These are phyloP conservation scores for Debaryomycetaceae sp. DNA, from an alignment of 1,139 yeast genomes.

Conservation along the genomic window DNA sequence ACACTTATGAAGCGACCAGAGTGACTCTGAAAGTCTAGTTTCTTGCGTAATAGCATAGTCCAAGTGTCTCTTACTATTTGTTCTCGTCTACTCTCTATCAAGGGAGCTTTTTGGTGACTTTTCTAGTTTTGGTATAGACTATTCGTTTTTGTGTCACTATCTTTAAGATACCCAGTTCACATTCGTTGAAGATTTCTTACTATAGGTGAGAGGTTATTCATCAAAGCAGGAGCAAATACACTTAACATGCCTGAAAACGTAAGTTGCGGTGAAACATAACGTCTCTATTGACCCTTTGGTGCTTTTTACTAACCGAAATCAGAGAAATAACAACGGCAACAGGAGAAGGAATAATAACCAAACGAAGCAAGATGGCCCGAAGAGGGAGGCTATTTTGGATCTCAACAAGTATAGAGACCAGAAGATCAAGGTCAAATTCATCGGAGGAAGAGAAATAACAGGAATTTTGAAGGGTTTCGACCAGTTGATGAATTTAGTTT, in stretches of 20 bases:
- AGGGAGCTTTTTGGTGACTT: too few relatives aligned
- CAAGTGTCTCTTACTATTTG: too few relatives aligned
- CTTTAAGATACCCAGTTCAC: neutral
- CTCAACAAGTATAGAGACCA: conserved; percentile 75
- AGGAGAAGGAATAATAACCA: conserved; percentile 27
- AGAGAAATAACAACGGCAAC: conserved; percentile 11
- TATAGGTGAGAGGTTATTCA: neutral
- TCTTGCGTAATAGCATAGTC: too few relatives aligned
- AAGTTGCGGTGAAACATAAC: neutral
- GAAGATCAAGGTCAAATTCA: conserved; percentile 70
- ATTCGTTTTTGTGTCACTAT: neutral
- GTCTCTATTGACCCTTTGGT: neutral
- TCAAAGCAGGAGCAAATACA: neutral
- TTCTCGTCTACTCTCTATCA: too few relatives aligned
- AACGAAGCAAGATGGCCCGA: conserved; percentile 66
- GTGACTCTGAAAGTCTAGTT: too few relatives aligned
- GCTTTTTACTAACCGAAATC: neutral
- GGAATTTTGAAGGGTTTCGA: conserved; percentile 88
- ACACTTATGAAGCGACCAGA: too few relatives aligned
- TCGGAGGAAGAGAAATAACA: conserved; percentile 80
- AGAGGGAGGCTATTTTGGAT: conserved; percentile 86
- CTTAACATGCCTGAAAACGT: neutral
- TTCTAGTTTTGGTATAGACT: too few relatives aligned
- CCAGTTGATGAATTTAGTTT: conserved; percentile 87
- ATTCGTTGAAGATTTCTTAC: neutral